Evolutionary conservation across 2,329 filamentous ascomycete genomes (phyloP), one percentile per base, ranked within the genome.

Genomic region (Ambrosiella xylebori): DNA sequence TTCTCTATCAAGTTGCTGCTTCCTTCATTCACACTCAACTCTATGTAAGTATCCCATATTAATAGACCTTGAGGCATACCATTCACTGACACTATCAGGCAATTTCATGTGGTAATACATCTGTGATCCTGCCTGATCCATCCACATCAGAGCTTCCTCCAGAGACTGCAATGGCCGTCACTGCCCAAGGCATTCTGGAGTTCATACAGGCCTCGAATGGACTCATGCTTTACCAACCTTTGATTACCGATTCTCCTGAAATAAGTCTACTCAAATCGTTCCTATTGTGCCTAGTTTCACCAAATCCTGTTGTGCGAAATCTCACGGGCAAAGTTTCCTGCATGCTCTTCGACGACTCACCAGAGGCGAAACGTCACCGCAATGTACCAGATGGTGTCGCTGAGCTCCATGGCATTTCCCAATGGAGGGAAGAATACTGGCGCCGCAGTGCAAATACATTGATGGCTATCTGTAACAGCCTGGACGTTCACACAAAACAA

Each of bases 21-120:
- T 74, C 75, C 0, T 82, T 81, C 60, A 76, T 84, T 65, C 75
- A 76, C 61, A 67, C 66, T 13, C 77, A 81, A 64, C 64, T 84
- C 12, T 75, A 79, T 73, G 79, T 82, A 65, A 63, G 69, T 63
- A 15, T n/a, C n/a, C 15, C 9, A 38, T 15, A 12, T 36, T 7
- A 36, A n/a, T 37, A 19, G 5, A 27, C 12, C 17, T 17, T 38
- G 19, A n/a, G 36, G 11, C 37, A 19, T 37, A 13, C 17, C 5
- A 4, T n/a, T 6, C 8, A 38, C 13, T 11, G 59, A 53, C 53
- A 56, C 4, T 8, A 19, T 35, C 57, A 60, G 58, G 58, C 59
- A 27, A 58, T 61, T 40, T 58, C 59, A 27, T 27, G 58, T 56
- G 54, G 49, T 12, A 56, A 58, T 15, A 41, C 56, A 17, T 50